These are phyloP conservation scores for Casaregolazyma lundiana DNA, from an alignment of 1,139 yeast genomes.

Conservation along the genomic window DNA sequence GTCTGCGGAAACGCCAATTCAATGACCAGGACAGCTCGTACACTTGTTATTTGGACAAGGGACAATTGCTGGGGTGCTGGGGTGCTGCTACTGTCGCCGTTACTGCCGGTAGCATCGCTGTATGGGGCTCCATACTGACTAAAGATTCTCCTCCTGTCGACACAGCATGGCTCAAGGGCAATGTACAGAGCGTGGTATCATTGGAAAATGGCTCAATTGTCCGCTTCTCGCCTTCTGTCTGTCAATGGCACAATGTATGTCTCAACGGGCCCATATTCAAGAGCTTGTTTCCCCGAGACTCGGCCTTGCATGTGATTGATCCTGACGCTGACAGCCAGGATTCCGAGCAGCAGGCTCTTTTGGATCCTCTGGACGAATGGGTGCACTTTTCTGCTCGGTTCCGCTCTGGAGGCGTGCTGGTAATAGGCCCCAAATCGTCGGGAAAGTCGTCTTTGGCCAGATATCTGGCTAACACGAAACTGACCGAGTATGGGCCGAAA, in stretches of 20 bases:
- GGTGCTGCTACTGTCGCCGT: conserved; percentile 8
- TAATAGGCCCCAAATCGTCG: conserved; percentile 66
- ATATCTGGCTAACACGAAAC: conserved; percentile 46
- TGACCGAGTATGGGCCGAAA: conserved; percentile 18
- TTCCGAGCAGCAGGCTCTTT: not conserved
- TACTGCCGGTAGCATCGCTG: not conserved
- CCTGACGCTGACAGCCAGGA: not conserved
- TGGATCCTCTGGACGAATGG: conserved; percentile 25
- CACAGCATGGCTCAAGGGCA: conserved; percentile 6
- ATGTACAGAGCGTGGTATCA: conserved; percentile 3
- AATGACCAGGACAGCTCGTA: conserved; percentile 1
- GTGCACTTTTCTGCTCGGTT: conserved; percentile 14
- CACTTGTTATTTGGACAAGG: conserved; percentile 1
- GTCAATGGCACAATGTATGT: conserved; percentile 1
- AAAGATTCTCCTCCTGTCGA: not conserved
- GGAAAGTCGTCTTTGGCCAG: conserved; percentile 79
- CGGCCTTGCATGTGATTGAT: conserved; percentile 4
- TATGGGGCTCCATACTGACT: conserved; percentile 5
- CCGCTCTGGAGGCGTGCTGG: conserved; percentile 32
- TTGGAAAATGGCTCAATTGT: conserved; percentile 4
- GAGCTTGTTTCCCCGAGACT: conserved; percentile 1
- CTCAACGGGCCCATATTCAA: conserved; percentile 1
- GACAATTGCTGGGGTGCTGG: conserved; percentile 6
- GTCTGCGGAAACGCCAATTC: not conserved
- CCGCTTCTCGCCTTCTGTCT: conserved; percentile 1